A percentile compares a stretch with the other conserved stretches of the same genome.
These are phyloP conservation scores for Tetracladium maxilliforme DNA, from an alignment of 2,329 filamentous ascomycete genomes.

Conservation along the genomic window DNA sequence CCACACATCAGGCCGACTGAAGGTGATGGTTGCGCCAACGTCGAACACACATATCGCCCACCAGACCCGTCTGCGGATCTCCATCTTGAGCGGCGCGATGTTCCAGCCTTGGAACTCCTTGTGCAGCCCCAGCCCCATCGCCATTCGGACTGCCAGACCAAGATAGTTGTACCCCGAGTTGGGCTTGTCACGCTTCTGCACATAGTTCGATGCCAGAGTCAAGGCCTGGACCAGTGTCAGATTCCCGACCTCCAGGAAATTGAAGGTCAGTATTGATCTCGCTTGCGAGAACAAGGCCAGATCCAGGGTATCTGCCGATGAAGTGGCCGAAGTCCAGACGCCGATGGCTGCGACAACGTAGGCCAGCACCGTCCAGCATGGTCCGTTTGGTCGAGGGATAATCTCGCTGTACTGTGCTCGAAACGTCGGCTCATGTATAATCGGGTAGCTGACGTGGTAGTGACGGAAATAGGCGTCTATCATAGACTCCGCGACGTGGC, in stretches of 20 bases:
- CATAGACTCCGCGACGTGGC: no score
- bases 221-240: conserved; percentile 28
- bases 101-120: conserved; percentile 8
- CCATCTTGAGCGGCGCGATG: conserved; percentile 6
- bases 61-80: conserved; percentile 7
- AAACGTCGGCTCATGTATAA: conserved; percentile 27
- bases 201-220: conserved; percentile 28
- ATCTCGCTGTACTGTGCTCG: conserved; percentile 20
- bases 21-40: conserved; percentile 7
- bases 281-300: conserved; percentile 5
- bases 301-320: conserved; percentile 4
- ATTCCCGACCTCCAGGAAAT: conserved; percentile 27
- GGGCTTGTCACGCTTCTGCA: conserved; percentile 33
- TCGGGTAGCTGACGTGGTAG: conserved; percentile 27
- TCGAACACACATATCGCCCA: conserved; percentile 8
- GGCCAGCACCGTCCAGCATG: conserved; percentile 7
- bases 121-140: conserved; percentile 35
- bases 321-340: conserved; percentile 10
- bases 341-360: conserved; percentile 7
- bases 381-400: conserved; percentile 4
- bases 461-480: conserved; percentile 24
- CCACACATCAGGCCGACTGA: conserved; percentile 6
- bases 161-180: conserved; percentile 54
- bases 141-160: conserved; percentile 87
- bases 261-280: conserved; percentile 18